Evolutionary conservation across 257 asterid genomes (phyloP), one percentile per base, ranked within the genome.

Genomic region (Salvia splendens): DNA sequence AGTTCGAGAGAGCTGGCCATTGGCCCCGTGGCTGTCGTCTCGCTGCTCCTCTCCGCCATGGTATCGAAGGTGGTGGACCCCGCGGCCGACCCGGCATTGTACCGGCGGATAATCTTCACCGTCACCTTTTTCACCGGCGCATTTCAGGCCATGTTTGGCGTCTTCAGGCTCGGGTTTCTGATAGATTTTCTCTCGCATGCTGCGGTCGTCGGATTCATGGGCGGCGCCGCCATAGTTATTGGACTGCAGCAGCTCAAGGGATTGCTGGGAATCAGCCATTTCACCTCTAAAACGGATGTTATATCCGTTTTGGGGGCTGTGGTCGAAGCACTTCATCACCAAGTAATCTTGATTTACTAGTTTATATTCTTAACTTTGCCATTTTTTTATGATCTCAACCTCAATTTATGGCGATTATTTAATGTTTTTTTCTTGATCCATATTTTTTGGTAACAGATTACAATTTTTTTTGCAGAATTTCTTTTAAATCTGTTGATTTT

Each of bases 121-220:
- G 89, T 81, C 66, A 84, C 89, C 12, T 81, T 84, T 83, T 84
- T 84, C 77, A 47, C 86, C 49, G 89, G 89, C 12, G 16, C 73
- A 9, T 84, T 84, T 61, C 86, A 84, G 78, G 78, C 78, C 7
- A 4, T 79, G 24, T 79, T 84, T 15, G 89, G 86, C 30, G 5
- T 81, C 5, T 77, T 81, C 72, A 78, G 86, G 72, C n/a, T 90
- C 82, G 97, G 97, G n/a, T 87, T 90, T 73, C 82, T 90, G 4
- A 85, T 90, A 63, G 97, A 87, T 76, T 90, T 87, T 71, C 85
- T 87, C 11, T 87, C 97, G 6, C 97, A 90, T 75, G 95, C 97
- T 52, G 95, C 95, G 1, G 71, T 87, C 46, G 90, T 90, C 46
- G 97, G 97, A 64, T 90, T 90, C 77, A 87, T 90, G 95, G 96